A percentile compares a stretch with the other conserved stretches of the same genome.
These are phyloP conservation scores for Drechslera avenae DNA, from an alignment of 2,329 filamentous ascomycete species.

Conservation along the genomic window DNA sequence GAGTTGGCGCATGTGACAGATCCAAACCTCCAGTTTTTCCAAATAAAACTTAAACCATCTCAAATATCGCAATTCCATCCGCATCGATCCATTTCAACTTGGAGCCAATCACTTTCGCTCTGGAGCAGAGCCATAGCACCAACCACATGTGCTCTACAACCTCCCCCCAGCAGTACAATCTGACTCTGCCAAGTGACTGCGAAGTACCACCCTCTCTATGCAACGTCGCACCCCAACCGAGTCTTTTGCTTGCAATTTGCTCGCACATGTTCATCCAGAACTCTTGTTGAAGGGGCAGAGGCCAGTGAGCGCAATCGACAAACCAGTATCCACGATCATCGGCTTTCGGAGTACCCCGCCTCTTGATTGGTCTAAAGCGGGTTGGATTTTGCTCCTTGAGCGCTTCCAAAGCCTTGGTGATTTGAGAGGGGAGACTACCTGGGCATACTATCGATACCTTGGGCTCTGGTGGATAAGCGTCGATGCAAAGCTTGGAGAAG, in stretches of 20 bases:
- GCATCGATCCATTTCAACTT: slow-evolving; percentile 71
- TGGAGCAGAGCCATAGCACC: slow-evolving; percentile 73
- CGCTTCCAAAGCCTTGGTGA: slow-evolving; percentile 30
- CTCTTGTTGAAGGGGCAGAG: slow-evolving; percentile 52
- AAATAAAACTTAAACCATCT: slow-evolving; percentile 48
- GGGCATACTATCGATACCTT: slow-evolving; percentile 26
- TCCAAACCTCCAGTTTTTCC: background rate
- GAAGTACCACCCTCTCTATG: slow-evolving; percentile 41
- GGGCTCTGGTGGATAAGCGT: slow-evolving; percentile 35
- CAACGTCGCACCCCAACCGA: slow-evolving; percentile 71
- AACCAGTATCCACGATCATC: slow-evolving; percentile 82
- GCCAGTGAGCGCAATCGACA: slow-evolving; percentile 65
- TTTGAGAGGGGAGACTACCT: slow-evolving; percentile 32
- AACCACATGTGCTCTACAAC: slow-evolving; percentile 75
- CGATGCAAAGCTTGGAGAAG: slow-evolving; percentile 29
- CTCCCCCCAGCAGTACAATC: slow-evolving; percentile 79
- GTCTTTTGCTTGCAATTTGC: slow-evolving; percentile 62
- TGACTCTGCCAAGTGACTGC: slow-evolving; percentile 53
- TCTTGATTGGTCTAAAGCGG: slow-evolving; percentile 41
- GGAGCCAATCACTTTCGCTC: slow-evolving; percentile 63
- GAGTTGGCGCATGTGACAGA: background rate
- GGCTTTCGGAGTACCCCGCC: slow-evolving; percentile 56
- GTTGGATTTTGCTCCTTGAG: slow-evolving; percentile 37
- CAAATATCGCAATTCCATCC: slow-evolving; percentile 60
- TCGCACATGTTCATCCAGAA: slow-evolving; percentile 68